Percentiles rank a stretch among this genome's conserved stretches.
Evolutionary conservation across 164 flowering plant genomes (phyloP).

Genomic region (Magnolia kwangsiensis): DNA sequence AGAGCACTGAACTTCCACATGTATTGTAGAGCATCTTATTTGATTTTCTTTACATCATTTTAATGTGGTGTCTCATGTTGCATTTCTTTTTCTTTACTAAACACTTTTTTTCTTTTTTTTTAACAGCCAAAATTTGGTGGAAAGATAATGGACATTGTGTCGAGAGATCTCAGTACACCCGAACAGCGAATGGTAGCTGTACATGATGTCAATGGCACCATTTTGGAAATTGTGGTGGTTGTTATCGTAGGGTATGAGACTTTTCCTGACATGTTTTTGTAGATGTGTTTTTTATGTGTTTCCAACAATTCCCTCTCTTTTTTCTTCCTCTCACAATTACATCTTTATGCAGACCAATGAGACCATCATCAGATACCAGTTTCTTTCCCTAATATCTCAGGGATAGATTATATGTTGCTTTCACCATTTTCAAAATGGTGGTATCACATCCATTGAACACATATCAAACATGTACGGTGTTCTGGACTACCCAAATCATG

Average conservation of each 20-base stretch:
- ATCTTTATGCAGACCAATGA: neutral
- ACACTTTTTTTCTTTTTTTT: conserved; percentile 3
- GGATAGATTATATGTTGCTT: neutral
- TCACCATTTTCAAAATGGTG: neutral
- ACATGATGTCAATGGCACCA: conserved; percentile 63
- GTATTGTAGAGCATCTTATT: neutral
- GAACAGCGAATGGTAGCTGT: conserved; percentile 68
- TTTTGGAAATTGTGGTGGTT: conserved; percentile 55
- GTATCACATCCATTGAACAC: neutral
- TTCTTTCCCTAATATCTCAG: neutral
- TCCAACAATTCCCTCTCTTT: neutral
- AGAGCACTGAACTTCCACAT: neutral
- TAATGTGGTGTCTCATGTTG: neutral
- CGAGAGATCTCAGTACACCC: conserved; percentile 61
- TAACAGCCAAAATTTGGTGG: conserved; percentile 98
- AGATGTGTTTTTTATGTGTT: neutral
- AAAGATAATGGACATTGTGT: conserved; percentile 87
- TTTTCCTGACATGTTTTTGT: neutral
- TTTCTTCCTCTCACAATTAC: neutral
- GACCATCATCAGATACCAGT: neutral
- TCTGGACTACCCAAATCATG: neutral
- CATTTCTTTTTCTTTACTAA: neutral
- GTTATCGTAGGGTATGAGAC: conserved; percentile 76
- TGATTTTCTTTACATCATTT: neutral
- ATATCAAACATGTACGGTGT: too few species aligned